Conservation (phyloP, 371 early-diverging fungal species). For the Mucor sp. region DNA sequence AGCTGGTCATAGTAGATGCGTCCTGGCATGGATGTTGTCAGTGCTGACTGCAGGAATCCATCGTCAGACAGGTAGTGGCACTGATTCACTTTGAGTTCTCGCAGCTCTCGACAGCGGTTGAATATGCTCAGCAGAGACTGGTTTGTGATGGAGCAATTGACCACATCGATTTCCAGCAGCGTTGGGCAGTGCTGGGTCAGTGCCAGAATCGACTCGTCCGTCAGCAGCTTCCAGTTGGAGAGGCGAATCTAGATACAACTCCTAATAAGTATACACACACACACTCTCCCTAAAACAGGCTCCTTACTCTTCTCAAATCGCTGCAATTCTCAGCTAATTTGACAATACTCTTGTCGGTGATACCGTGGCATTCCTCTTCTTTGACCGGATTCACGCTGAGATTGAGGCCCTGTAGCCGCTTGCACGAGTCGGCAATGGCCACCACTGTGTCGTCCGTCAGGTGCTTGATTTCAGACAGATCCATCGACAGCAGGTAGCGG, state of each 20-base stretch:
- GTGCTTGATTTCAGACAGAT: constrained; percentile 42
- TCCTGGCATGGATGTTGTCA: constrained; percentile 4
- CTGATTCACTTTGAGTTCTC: constrained; percentile 56
- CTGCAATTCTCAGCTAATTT: constrained; percentile 38
- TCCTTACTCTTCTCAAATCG: constrained; percentile 45
- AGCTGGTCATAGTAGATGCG: constrained; percentile 51
- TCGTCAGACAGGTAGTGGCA: constrained; percentile 48
- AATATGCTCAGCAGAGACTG: constrained; percentile 49
- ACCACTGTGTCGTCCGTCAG: constrained; percentile 38
- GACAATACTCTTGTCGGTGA: constrained; percentile 46
- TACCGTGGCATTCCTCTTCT: constrained; percentile 26
- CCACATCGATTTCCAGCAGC: constrained; percentile 60
- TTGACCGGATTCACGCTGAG: constrained; percentile 40
- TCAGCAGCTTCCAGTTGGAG: constrained; percentile 54
- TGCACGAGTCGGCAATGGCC: constrained; percentile 41
- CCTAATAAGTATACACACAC: neutral
- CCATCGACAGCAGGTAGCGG: constrained; percentile 38
- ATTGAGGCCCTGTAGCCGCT: constrained; percentile 47
- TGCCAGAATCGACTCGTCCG: constrained; percentile 53
- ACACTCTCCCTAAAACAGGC: neutral
- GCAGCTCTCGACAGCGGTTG: constrained; percentile 45
- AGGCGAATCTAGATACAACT: constrained; percentile 56
- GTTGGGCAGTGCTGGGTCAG: constrained; percentile 56
- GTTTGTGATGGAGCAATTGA: constrained; percentile 58
- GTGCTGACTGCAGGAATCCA: constrained; percentile 44